Conservation (phyloP, 75 land plant genomes). For the Pinus tabuliformis region DNA sequence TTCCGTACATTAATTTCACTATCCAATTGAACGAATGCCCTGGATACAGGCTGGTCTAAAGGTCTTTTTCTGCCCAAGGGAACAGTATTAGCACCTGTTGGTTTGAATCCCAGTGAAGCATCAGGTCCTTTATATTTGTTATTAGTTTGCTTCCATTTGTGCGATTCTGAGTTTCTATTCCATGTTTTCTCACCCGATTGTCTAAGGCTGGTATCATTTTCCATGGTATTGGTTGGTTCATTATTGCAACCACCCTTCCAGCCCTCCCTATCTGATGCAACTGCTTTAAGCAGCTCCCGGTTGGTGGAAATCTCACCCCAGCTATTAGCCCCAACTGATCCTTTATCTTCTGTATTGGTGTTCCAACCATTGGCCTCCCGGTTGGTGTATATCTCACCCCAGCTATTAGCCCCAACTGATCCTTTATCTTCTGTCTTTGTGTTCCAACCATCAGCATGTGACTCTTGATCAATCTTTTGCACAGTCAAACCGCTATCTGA, state of each 20-base stretch:
- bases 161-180: no score
- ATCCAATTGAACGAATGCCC: not conserved
- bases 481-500: no score
- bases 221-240: no score
- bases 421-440: not conserved
- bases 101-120: not conserved
- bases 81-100: conserved; percentile 3
- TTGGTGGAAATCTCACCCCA: not conserved
- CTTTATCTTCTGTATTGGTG: not conserved
- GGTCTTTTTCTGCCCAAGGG: not conserved
- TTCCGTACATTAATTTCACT: no score
- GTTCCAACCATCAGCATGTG: not conserved
- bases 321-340: not conserved
- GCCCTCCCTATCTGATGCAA: not conserved
- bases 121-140: not conserved
- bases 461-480: not conserved
- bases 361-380: not conserved
- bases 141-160: not conserved
- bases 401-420: not conserved
- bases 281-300: not conserved
- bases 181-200: no score
- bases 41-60: not conserved
- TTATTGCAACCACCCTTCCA: not conserved
- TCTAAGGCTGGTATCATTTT: no score
- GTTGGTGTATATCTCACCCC: not conserved